Percentiles rank a stretch among this genome's conserved stretches.
Conservation (phyloP, 1,139 yeast genomes). For the Hansenula sp. region DNA sequence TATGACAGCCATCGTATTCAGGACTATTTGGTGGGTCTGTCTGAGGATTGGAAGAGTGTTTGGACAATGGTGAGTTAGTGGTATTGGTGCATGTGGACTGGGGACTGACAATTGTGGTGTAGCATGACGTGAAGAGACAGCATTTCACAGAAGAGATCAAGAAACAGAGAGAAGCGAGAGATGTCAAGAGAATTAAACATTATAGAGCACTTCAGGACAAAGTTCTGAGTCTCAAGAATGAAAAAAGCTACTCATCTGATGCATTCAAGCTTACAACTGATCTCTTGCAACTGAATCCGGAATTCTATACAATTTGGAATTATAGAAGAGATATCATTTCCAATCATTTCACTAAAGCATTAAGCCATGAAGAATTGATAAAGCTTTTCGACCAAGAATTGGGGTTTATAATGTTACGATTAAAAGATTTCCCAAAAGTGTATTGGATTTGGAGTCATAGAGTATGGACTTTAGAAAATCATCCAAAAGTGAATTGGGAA, state of each 20-base stretch:
- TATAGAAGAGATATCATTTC: constrained; percentile 69
- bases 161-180: constrained; percentile 49
- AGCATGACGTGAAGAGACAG: constrained; percentile 72
- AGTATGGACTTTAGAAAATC: constrained; percentile 66
- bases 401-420: constrained; percentile 49
- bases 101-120: neutral
- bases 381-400: constrained; percentile 56
- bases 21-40: too few relatives aligned
- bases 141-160: constrained; percentile 54
- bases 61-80: neutral
- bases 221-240: constrained; percentile 36
- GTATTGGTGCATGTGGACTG: too few relatives aligned
- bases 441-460: constrained; percentile 98
- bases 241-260: constrained; percentile 30
- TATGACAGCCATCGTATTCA: too few relatives aligned
- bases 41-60: neutral
- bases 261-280: constrained; percentile 51
- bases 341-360: constrained; percentile 21
- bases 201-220: constrained; percentile 45
- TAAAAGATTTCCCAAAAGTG: constrained; percentile 75
- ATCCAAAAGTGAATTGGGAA: constrained; percentile 59
- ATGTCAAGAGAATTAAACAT: constrained; percentile 45
- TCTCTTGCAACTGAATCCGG: constrained; percentile 70
- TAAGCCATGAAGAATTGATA: constrained; percentile 11
- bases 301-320: constrained; percentile 88